Evolutionary conservation across 768 basidiomycete species (phyloP).

Genomic region (Leccinum variicolor): DNA sequence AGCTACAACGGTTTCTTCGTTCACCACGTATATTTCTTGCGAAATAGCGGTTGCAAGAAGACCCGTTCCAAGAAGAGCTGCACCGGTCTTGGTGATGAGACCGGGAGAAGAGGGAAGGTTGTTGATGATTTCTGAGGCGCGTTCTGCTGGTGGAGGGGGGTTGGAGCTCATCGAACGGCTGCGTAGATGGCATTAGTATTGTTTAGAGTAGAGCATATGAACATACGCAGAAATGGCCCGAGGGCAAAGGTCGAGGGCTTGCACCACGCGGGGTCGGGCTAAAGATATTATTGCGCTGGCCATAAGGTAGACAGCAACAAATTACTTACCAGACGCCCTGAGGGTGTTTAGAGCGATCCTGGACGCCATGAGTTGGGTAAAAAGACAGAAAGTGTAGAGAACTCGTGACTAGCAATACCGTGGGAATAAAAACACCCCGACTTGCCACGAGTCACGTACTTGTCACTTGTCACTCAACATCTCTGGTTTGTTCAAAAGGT

Average conservation of each 20-base stretch:
- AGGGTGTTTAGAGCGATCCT: constrained; percentile 67
- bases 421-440: constrained; percentile 33
- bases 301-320: background rate
- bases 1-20: constrained; percentile 91
- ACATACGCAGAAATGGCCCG: constrained; percentile 48
- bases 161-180: constrained; percentile 69
- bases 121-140: constrained; percentile 88
- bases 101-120: constrained; percentile 80
- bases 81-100: constrained; percentile 93
- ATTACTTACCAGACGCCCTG: constrained; percentile 52
- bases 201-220: constrained; percentile 3
- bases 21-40: constrained; percentile 95
- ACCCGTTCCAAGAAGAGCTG: constrained; percentile 87
- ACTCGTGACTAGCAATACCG: constrained; percentile 13
- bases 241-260: constrained; percentile 27
- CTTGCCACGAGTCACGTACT: constrained; percentile 19
- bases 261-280: constrained; percentile 56
- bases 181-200: constrained; percentile 10
- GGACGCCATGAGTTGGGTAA: constrained; percentile 50
- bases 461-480: background rate
- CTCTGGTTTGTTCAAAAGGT: too few species aligned
- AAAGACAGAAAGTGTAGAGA: constrained; percentile 7
- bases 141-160: constrained; percentile 75
- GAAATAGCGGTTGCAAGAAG: constrained; percentile 90
- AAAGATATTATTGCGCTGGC: background rate